A percentile compares a stretch with the other conserved stretches of the same genome.
phyloP scores from a whole-genome alignment of 2,329 filamentous ascomycete species.

The Talaromyces albobiverticillius region DNA sequence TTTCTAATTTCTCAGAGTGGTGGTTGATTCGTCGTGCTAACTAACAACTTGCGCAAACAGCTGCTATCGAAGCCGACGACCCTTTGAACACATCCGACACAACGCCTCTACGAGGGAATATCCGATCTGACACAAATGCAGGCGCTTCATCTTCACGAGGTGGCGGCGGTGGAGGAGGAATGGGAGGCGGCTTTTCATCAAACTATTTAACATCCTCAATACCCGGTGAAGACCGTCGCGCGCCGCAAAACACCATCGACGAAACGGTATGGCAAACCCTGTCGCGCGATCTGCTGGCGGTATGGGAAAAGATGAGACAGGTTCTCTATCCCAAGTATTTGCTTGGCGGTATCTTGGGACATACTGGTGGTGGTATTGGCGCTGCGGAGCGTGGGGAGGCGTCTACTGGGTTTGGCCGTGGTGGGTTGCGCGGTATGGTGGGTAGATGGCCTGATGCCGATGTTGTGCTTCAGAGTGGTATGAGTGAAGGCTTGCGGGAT shows the following conservation, averaged over 20 bases:
- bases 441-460: conserved; percentile 68
- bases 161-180: conserved; percentile 23
- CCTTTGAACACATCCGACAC: conserved; percentile 71
- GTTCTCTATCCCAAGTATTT: conserved; percentile 95
- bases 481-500: conserved; percentile 87
- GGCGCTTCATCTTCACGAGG: conserved; percentile 36
- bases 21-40: too few species aligned
- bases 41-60: neutral
- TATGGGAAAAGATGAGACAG: conserved; percentile 98
- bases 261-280: conserved; percentile 98
- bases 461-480: conserved; percentile 63
- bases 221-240: conserved; percentile 86
- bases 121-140: conserved; percentile 54
- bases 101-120: conserved; percentile 80
- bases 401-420: conserved; percentile 39
- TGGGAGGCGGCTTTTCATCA: conserved; percentile 56
- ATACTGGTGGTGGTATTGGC: conserved; percentile 53
- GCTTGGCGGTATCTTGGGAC: conserved; percentile 64
- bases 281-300: conserved; percentile 81
- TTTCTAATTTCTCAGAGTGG: neutral
- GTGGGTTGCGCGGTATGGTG: conserved; percentile 54
- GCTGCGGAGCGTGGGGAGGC: conserved; percentile 59
- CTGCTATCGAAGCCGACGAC: conserved; percentile 89
- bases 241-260: conserved; percentile 90
- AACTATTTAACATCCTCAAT: conserved; percentile 85